A percentile compares a stretch with the other conserved stretches of the same genome.
Evolutionary conservation across 345 rosid genomes (phyloP).

Genomic region (Brassica cretica): DNA sequence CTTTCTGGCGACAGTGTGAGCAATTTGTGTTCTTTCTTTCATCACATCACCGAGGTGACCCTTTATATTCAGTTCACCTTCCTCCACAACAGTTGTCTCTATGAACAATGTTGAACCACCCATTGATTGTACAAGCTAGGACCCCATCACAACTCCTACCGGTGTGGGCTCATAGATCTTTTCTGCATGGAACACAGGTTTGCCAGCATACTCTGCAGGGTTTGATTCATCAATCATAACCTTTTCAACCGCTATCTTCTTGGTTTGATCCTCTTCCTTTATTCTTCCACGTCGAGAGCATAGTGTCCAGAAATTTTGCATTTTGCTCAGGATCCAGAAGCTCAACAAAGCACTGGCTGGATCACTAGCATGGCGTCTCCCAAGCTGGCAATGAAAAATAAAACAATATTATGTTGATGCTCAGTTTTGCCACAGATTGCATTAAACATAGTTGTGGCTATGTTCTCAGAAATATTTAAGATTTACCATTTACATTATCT

Average conservation of each 20-base stretch:
- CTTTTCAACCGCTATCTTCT: slow-evolving; percentile 50
- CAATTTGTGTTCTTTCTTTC: slow-evolving; percentile 98
- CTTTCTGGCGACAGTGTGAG: slow-evolving; percentile 84
- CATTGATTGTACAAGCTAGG: slow-evolving; percentile 97
- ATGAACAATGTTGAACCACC: slow-evolving; percentile 98
- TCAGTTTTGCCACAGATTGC: no score
- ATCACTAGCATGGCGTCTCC: slow-evolving; percentile 95
- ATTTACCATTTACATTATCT: no score
- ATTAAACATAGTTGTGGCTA: no score
- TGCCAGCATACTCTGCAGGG: slow-evolving; percentile 82
- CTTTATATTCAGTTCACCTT: slow-evolving; percentile 73
- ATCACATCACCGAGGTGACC: slow-evolving; percentile 98
- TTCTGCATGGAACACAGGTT: slow-evolving; percentile 95
- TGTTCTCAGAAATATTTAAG: no score
- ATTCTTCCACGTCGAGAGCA: slow-evolving; percentile 88
- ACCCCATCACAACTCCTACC: slow-evolving; percentile 98
- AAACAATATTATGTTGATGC: neutral
- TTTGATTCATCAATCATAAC: slow-evolving; percentile 68
- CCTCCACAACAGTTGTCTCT: slow-evolving; percentile 82
- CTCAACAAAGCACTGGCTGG: slow-evolving; percentile 98
- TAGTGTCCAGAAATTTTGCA: slow-evolving; percentile 98
- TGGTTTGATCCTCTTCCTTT: slow-evolving; percentile 49
- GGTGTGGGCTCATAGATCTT: slow-evolving; percentile 89
- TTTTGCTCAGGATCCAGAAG: slow-evolving; percentile 99
- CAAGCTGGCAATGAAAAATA: slow-evolving; percentile 59